Conservation (phyloP, 225 moss, liverwort and hornwort species). For the Neckera pumila region DNA sequence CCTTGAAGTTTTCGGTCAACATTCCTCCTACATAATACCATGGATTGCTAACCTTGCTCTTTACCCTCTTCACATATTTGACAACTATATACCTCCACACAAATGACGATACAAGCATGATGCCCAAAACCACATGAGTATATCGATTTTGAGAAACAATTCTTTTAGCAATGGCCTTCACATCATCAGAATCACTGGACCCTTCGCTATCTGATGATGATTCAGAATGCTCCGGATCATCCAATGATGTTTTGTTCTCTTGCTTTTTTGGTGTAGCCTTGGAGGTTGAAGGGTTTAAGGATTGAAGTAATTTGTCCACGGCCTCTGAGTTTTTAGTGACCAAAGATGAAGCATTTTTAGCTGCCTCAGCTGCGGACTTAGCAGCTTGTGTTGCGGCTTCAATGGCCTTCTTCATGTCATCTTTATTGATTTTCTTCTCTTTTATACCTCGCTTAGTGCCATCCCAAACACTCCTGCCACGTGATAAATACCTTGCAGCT, state of each 20-base stretch:
- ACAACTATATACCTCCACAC: slow-evolving; percentile 35
- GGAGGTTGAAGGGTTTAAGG: background rate
- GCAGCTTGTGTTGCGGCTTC: slow-evolving; percentile 36
- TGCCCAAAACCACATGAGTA: slow-evolving; percentile 30
- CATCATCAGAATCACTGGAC: background rate
- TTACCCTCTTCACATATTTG: slow-evolving; percentile 29
- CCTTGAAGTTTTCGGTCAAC: slow-evolving; percentile 13
- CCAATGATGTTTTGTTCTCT: background rate
- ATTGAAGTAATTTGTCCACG: slow-evolving; percentile 14
- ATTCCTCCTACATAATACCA: slow-evolving; percentile 27
- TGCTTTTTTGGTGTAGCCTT: background rate
- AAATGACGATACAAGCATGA: slow-evolving; percentile 36
- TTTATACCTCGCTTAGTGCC: background rate
- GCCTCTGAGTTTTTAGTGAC: slow-evolving; percentile 25
- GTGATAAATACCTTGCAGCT: background rate
- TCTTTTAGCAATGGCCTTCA: slow-evolving; percentile 23
- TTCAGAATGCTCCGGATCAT: background rate
- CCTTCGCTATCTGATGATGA: slow-evolving; percentile 3
- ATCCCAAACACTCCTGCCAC: slow-evolving; percentile 6
- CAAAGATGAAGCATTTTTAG: slow-evolving; percentile 15
- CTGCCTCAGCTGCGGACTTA: slow-evolving; percentile 24
- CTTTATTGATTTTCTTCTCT: slow-evolving; percentile 4
- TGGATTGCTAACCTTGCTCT: slow-evolving; percentile 26
- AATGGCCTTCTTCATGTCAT: slow-evolving; percentile 11
- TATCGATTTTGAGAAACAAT: slow-evolving; percentile 30